Evolutionary conservation across 495 filamentous ascomycete species (phyloP).

Genomic region (Trichodelitschia bisporula): DNA sequence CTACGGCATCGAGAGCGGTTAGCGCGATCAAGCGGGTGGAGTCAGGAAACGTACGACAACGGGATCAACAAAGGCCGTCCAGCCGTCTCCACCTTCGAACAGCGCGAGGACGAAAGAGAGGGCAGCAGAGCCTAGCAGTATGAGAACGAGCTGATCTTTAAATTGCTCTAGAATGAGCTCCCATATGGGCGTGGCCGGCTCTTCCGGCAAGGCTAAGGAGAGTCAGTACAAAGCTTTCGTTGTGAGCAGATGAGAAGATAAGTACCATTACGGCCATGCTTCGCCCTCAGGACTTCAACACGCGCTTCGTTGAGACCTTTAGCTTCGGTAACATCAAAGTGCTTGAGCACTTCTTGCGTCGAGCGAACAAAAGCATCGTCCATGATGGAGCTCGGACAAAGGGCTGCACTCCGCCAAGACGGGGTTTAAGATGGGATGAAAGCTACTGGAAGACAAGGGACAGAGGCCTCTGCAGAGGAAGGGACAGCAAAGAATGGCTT

Average conservation of each 20-base stretch:
- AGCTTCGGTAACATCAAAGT: slow-evolving; percentile 41
- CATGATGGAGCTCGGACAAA: too few species aligned
- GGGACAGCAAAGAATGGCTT: too few species aligned
- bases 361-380: slow-evolving; percentile 54
- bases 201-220: slow-evolving; percentile 65
- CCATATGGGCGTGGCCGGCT: slow-evolving; percentile 94
- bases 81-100: slow-evolving; percentile 77
- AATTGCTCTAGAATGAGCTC: slow-evolving; percentile 94
- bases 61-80: slow-evolving; percentile 98
- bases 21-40: too few species aligned
- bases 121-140: slow-evolving; percentile 78
- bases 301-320: slow-evolving; percentile 46
- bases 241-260: slow-evolving; percentile 15
- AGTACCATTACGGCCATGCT: slow-evolving; percentile 77
- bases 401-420: too few species aligned
- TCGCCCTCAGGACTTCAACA: slow-evolving; percentile 32
- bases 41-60: slow-evolving; percentile 41
- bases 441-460: too few species aligned
- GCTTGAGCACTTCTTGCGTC: slow-evolving; percentile 39
- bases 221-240: not conserved
- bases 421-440: too few species aligned
- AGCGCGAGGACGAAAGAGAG: slow-evolving; percentile 86
- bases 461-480: too few species aligned
- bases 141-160: slow-evolving; percentile 95
- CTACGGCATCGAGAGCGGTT: too few species aligned